Conservation (phyloP, 495 filamentous ascomycete species). For the Aspergillus bridgeri region DNA sequence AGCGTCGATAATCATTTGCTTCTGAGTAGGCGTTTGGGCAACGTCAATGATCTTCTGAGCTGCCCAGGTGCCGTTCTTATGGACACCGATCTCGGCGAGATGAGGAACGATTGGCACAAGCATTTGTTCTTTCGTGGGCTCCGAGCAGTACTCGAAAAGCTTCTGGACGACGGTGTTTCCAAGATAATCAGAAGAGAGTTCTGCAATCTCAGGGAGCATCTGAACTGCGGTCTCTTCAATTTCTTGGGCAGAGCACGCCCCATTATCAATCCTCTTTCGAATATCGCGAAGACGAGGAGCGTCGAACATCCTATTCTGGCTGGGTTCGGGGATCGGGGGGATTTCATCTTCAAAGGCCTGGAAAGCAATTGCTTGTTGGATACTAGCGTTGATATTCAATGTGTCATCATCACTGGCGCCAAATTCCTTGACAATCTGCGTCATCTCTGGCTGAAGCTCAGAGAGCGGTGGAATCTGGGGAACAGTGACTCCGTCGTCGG, state of each 20-base stretch:
- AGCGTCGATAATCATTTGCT: constrained; percentile 76
- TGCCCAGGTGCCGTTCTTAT: constrained; percentile 99
- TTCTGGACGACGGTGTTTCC: constrained; percentile 99
- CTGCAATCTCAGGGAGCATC: constrained; percentile 95
- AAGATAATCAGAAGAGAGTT: constrained; percentile 90
- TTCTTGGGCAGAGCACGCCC: constrained; percentile 75
- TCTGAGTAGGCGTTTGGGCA: constrained; percentile 78
- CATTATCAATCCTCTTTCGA: constrained; percentile 95
- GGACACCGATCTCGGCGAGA: constrained; percentile 91
- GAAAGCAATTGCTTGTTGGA: constrained; percentile 73
- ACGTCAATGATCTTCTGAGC: constrained; percentile 99
- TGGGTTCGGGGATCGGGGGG: constrained; percentile 82
- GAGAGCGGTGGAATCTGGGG: constrained; percentile 68
- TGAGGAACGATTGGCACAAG: constrained; percentile 82
- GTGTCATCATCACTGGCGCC: constrained; percentile 81
- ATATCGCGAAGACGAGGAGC: constrained; percentile 95
- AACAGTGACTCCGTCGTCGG: constrained; percentile 42
- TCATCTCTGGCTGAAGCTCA: constrained; percentile 77
- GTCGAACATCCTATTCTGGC: constrained; percentile 87
- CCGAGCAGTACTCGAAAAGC: constrained; percentile 93
- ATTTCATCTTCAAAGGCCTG: constrained; percentile 76
- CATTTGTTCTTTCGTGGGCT: constrained; percentile 87
- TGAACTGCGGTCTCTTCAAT: constrained; percentile 87
- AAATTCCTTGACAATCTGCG: constrained; percentile 83
- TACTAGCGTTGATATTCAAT: constrained; percentile 64